Evolutionary conservation across 2,329 filamentous ascomycete genomes (phyloP).

Genomic region (Fusarium euwallaceae): DNA sequence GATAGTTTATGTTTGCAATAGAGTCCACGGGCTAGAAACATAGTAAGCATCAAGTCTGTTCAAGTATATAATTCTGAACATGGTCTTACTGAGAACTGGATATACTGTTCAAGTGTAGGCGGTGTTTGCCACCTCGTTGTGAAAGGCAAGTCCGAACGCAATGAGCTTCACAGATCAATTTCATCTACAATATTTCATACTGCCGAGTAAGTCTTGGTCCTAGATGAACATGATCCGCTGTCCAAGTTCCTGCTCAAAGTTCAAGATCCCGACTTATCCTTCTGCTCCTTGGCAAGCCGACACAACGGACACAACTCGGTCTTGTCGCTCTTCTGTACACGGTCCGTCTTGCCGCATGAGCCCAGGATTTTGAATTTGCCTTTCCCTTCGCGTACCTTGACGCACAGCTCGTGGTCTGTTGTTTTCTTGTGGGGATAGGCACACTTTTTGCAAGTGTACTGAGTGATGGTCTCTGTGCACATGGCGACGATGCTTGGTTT

Average conservation of each 20-base stretch:
- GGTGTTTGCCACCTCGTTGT: too few species aligned
- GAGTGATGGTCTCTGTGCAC: not conserved
- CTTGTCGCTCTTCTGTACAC: not conserved
- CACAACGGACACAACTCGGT: not conserved
- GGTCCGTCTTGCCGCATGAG: not conserved
- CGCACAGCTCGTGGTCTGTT: not conserved
- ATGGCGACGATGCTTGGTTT: not conserved
- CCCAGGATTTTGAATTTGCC: not conserved
- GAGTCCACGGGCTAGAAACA: too few species aligned
- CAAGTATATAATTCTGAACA: too few species aligned
- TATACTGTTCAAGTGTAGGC: too few species aligned
- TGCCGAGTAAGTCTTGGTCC: too few species aligned
- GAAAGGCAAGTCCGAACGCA: too few species aligned
- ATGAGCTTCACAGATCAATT: too few species aligned
- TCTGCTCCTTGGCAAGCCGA: not conserved
- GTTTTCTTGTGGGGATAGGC: not conserved
- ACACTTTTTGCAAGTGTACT: not conserved
- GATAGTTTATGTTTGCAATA: too few species aligned
- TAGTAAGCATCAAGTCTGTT: too few species aligned
- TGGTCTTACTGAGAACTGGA: too few species aligned
- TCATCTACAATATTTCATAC: too few species aligned
- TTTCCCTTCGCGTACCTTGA: not conserved
- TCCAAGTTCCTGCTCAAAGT: rapidly evolving
- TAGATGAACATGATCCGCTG: not conserved
- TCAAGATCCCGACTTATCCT: not conserved